Base-by-base conservation (phyloP, 805 yeast genomes). In the Saturnispora sekii region DNA sequence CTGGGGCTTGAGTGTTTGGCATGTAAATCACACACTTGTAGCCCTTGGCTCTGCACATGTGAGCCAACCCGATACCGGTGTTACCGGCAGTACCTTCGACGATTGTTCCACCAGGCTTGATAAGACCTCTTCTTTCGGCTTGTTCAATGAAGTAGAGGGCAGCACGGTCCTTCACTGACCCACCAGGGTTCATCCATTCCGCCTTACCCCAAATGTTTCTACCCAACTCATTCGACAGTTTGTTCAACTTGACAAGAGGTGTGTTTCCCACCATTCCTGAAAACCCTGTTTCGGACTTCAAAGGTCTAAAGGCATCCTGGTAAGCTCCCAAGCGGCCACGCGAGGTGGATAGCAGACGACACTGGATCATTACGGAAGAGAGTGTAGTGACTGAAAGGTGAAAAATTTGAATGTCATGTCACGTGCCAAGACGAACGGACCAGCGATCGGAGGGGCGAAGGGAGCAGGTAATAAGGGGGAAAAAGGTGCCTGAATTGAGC, bases 11-110 rank as follows among this genome's bases (percentile, higher is more conserved):
- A 2, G 95, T 85, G 63, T 87, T 77, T 48, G 96, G 96, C 88
- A 87, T 87, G 69, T 85, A 87, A 48, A 88, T 84, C 44, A 87
- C 79, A 62, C 94, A 79, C 49, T 81, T 76, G 68, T 87, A 87
- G 33, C 95, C 95, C 53, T 81, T 77, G 40, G 90, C 76, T 33
- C 95, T 70, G 61, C 95, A 84, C 40, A 81, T 78, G 56, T 74
- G 80, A 5, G 96, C 96, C 45, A 87, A 68, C 1, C 96, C 96
- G 54, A 87, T 88, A 29, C 96, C 96, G 14, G 96, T 87, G 65
- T 87, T 87, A 37, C 96, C 96, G 3, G 96, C 96, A n/a, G 96
- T 86, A 11, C 96, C 95, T 63, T 87, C 96, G 21, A 87, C 88
- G 29, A 87, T 76, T 1, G 95, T 87, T 31, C 94, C 95, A 15